phyloP scores from a whole-genome alignment of 1,284 basidiomycete genomes.

The Sporisorium iseilematis-ciliati region DNA sequence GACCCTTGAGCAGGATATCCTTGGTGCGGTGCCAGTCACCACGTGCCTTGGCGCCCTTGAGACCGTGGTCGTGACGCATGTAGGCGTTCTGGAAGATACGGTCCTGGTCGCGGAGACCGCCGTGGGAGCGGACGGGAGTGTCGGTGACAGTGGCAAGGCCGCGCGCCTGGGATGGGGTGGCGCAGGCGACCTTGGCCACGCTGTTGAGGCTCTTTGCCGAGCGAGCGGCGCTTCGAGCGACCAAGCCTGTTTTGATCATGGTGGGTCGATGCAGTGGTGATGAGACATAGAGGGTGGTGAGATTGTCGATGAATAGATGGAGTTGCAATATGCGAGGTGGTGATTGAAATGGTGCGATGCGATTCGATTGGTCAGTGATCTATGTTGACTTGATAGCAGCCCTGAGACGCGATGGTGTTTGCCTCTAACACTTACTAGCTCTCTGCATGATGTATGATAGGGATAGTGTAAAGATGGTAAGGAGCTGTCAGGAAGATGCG shows the following conservation, averaged over 20 bases:
- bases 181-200: slow-evolving; percentile 49
- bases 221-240: slow-evolving; percentile 55
- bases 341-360: background rate
- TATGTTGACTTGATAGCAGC: background rate
- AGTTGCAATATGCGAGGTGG: background rate
- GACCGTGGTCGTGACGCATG: slow-evolving; percentile 67
- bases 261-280: background rate
- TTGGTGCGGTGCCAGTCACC: slow-evolving; percentile 99
- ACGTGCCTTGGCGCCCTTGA: slow-evolving; percentile 76
- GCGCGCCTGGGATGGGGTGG: slow-evolving; percentile 52
- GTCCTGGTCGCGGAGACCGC: slow-evolving; percentile 68
- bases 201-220: slow-evolving; percentile 44
- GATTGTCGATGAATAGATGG: background rate
- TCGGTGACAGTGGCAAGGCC: slow-evolving; percentile 67
- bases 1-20: slow-evolving; percentile 92
- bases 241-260: slow-evolving; percentile 29
- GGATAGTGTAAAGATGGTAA: slow-evolving; percentile 26
- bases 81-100: slow-evolving; percentile 70
- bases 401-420: no score
- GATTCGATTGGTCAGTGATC: slow-evolving; percentile 12
- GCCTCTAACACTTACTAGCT: slow-evolving; percentile 46
- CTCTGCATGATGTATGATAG: slow-evolving; percentile 45
- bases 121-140: slow-evolving; percentile 63
- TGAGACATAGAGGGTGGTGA: background rate
- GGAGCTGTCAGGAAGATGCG: background rate